Evolutionary conservation across 2,329 filamentous ascomycete genomes (phyloP).

Genomic region (Escovopsis sp.): DNA sequence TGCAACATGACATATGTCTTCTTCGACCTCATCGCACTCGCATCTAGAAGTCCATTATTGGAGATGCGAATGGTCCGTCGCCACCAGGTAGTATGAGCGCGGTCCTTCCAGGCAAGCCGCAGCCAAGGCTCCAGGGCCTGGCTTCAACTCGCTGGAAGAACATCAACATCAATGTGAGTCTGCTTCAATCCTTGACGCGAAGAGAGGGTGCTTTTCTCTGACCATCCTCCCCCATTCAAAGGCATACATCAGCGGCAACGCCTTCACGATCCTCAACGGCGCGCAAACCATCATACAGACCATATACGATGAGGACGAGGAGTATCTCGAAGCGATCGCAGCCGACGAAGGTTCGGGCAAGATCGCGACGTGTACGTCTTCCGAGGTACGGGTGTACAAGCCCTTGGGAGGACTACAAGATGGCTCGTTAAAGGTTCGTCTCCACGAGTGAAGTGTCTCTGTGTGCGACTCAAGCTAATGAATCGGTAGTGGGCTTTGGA

Average conservation of each 20-base stretch:
- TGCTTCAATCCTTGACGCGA: background rate
- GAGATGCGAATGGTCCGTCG: background rate
- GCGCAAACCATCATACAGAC: constrained; percentile 70
- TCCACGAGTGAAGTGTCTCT: background rate
- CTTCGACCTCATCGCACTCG: background rate
- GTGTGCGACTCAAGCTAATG: constrained; percentile 9
- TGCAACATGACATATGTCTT: background rate
- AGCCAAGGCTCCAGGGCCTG: constrained; percentile 63
- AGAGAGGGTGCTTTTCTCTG: background rate
- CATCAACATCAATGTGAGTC: constrained; percentile 55
- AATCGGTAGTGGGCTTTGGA: constrained; percentile 46
- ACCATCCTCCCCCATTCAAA: constrained; percentile 19
- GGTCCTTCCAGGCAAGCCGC: constrained; percentile 66
- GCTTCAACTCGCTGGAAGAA: constrained; percentile 60
- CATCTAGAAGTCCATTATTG: background rate
- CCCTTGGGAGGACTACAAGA: constrained; percentile 57
- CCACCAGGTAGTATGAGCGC: constrained; percentile 47
- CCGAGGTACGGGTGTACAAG: constrained; percentile 60
- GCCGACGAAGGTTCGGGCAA: constrained; percentile 74
- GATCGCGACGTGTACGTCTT: constrained; percentile 60
- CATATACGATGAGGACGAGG: constrained; percentile 70
- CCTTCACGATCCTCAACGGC: constrained; percentile 67
- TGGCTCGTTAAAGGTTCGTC: constrained; percentile 54
- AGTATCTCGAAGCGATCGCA: constrained; percentile 54
- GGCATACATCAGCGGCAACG: constrained; percentile 83